Percentiles rank a stretch among this genome's conserved stretches.
These are phyloP conservation scores for Leptographium radiaticola DNA, from an alignment of 2,329 filamentous ascomycete genomes.

Conservation along the genomic window DNA sequence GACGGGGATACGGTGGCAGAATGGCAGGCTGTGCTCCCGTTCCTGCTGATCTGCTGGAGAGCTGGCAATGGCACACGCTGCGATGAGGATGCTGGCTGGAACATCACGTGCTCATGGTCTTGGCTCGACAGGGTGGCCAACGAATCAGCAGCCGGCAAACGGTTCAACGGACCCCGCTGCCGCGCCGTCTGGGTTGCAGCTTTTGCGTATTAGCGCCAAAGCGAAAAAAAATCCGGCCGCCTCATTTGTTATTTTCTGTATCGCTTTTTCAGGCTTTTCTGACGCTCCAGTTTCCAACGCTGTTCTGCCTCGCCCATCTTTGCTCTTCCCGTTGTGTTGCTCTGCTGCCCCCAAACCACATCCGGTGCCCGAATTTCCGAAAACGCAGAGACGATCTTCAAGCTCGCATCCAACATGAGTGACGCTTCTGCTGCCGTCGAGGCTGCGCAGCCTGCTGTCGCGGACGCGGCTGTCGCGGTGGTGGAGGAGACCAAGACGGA, in stretches of 20 bases:
- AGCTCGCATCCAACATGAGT: conserved; percentile 11
- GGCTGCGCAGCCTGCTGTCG: conserved; percentile 13
- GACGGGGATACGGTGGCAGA: too few relatives aligned
- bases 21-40: neutral
- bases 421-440: conserved; percentile 11
- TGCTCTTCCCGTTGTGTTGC: neutral
- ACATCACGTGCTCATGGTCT: neutral
- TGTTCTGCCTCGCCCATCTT: neutral
- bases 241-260: conserved; percentile 1
- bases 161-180: neutral
- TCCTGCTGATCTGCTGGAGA: neutral
- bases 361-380: neutral
- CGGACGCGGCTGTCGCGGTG: conserved; percentile 7
- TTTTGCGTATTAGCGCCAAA: neutral
- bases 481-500: conserved; percentile 20
- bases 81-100: neutral
- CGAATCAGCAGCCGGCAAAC: too few relatives aligned
- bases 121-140: neutral
- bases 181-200: neutral
- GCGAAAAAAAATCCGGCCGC: conserved; percentile 4
- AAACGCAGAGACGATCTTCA: neutral
- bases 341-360: neutral
- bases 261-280: conserved; percentile 3
- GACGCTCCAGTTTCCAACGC: neutral
- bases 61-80: neutral